phyloP scores from a whole-genome alignment of 371 early-diverging fungal genomes.

The Dichotomocladium elegans region DNA sequence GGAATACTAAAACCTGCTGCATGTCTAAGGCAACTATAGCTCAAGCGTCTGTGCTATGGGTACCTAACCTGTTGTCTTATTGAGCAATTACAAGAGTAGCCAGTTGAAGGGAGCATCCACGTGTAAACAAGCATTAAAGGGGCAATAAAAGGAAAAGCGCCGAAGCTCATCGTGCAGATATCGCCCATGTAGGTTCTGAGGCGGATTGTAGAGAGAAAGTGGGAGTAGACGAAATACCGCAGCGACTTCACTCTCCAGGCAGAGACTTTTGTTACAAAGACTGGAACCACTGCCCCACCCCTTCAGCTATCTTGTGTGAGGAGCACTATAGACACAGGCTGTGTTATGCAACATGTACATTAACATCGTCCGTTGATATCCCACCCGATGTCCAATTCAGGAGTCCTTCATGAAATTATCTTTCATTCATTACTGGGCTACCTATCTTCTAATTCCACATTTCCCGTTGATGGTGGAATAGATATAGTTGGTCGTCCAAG shows the following conservation, averaged over 20 bases:
- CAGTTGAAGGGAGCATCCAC: neutral
- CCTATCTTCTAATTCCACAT: neutral
- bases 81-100: neutral
- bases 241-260: no score
- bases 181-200: no score
- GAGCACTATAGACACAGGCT: no score
- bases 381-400: neutral
- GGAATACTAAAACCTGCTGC: neutral
- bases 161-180: no score
- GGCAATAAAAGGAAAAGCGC: no score
- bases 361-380: neutral
- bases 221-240: no score
- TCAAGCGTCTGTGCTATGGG: neutral
- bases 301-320: no score
- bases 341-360: no score
- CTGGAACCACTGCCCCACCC: no score
- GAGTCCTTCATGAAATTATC: neutral
- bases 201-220: no score
- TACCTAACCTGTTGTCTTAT: neutral
- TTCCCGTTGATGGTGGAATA: neutral
- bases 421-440: neutral
- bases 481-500: neutral
- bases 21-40: neutral
- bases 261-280: no score
- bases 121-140: no score